These are phyloP conservation scores for Uronychia binucleata DNA, from an alignment of 73 alveolate genomes.

Conservation along the genomic window DNA sequence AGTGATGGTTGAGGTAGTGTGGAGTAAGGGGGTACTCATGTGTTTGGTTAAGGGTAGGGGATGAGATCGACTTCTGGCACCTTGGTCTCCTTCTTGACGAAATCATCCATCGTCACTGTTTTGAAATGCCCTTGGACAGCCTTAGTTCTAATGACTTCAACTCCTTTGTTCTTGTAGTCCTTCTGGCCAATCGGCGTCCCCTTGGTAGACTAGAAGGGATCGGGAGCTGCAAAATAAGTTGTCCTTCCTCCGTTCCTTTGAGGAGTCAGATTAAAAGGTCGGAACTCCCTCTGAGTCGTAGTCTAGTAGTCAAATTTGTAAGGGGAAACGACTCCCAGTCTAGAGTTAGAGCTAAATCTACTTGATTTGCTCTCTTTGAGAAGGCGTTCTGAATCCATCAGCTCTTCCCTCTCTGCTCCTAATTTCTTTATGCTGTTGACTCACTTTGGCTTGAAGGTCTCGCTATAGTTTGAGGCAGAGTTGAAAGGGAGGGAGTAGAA, in stretches of 20 bases:
- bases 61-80: background rate
- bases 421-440: background rate
- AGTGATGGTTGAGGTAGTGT: background rate
- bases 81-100: background rate
- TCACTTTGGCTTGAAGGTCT: background rate
- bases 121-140: background rate
- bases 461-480: conserved; percentile 24
- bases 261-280: background rate
- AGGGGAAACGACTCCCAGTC: background rate
- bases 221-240: background rate
- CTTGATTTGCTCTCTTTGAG: background rate
- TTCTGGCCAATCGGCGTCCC: background rate
- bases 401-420: background rate
- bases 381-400: background rate
- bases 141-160: background rate
- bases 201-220: no score
- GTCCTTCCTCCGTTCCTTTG: background rate
- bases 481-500: conserved; percentile 54
- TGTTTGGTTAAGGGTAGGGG: background rate
- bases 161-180: background rate
- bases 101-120: background rate
- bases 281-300: background rate
- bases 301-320: background rate
- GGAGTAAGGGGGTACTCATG: background rate
- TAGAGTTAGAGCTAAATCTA: background rate